These are phyloP conservation scores for Smallanthus sonchifolius DNA, from an alignment of 129 eudicot species.

Conservation along the genomic window DNA sequence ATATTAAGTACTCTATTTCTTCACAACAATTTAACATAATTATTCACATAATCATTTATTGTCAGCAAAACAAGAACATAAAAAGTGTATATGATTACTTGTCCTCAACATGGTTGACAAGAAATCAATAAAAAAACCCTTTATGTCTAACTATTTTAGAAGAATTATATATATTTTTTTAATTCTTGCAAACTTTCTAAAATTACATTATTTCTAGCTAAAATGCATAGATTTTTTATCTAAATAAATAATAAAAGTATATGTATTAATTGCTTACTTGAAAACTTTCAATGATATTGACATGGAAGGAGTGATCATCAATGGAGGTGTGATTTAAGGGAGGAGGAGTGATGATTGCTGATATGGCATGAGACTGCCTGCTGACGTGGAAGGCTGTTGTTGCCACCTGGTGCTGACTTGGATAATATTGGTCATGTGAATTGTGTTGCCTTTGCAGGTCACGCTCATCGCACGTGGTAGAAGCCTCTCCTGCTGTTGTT, in stretches of 20 bases:
- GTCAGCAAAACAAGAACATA: constrained; percentile 21
- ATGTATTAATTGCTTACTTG: constrained; percentile 46
- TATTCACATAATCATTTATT: constrained; percentile 60
- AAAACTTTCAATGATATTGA: constrained; percentile 56
- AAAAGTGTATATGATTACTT: constrained; percentile 23
- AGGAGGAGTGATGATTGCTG: constrained; percentile 58
- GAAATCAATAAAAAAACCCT: not conserved
- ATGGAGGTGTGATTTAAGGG: constrained; percentile 66
- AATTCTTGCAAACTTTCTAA: not conserved
- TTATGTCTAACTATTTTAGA: not conserved
- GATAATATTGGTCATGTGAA: constrained; percentile 26
- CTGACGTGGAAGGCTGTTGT: constrained; percentile 66
- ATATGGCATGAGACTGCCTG: constrained; percentile 65
- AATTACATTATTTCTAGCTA: not conserved
- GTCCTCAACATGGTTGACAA: constrained; percentile 40
- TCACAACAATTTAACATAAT: constrained; percentile 47
- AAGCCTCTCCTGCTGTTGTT: constrained; percentile 59
- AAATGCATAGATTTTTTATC: not conserved
- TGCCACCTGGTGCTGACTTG: constrained; percentile 38
- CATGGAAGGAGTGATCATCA: constrained; percentile 70
- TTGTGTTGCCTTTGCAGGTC: constrained; percentile 43
- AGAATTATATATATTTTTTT: not conserved
- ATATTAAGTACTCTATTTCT: constrained; percentile 17
- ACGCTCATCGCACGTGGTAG: constrained; percentile 59
- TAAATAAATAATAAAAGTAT: not conserved